Evolutionary conservation across 2,329 filamentous ascomycete species (phyloP).

Genomic region (Ophiostoma sp.): DNA sequence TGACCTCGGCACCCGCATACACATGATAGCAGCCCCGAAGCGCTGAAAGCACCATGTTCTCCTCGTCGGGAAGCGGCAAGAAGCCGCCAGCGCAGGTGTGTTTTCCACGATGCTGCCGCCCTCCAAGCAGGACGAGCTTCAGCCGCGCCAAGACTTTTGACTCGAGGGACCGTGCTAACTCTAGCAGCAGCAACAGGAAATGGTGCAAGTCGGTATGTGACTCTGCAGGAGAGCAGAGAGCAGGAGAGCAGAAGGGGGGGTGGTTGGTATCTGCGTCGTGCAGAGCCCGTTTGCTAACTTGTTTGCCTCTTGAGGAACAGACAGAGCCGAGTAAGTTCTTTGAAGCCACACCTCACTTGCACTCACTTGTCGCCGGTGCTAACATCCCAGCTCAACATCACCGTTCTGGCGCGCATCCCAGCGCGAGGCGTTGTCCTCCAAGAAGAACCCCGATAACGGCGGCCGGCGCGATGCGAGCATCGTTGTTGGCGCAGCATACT

Average conservation of each 20-base stretch:
- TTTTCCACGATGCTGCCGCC: slow-evolving; percentile 5
- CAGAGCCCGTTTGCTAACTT: slow-evolving; percentile 19
- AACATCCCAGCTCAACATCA: slow-evolving; percentile 62
- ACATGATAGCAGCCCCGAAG: neutral
- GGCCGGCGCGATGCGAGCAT: slow-evolving; percentile 54
- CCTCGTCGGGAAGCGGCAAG: slow-evolving; percentile 60
- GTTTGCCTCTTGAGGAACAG: slow-evolving; percentile 37
- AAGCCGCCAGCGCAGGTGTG: slow-evolving; percentile 66
- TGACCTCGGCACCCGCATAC: slow-evolving; percentile 9
- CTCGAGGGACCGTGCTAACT: slow-evolving; percentile 32
- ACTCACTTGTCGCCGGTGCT: slow-evolving; percentile 23
- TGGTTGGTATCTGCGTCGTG: neutral
- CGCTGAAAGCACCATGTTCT: slow-evolving; percentile 48
- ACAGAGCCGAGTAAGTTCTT: slow-evolving; percentile 57
- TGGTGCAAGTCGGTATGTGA: slow-evolving; percentile 96
- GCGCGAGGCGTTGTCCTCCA: slow-evolving; percentile 44
- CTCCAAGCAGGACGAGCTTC: neutral
- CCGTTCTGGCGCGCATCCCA: slow-evolving; percentile 75
- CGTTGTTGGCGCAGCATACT: slow-evolving; percentile 91
- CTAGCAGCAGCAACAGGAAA: slow-evolving; percentile 62
- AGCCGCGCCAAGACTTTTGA: slow-evolving; percentile 26
- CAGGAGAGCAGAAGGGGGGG: neutral
- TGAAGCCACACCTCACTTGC: neutral
- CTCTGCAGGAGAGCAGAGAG: neutral
- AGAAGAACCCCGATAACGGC: slow-evolving; percentile 42